Evolutionary conservation across 495 filamentous ascomycete species (phyloP).

Genomic region (Entonaema liquescens): DNA sequence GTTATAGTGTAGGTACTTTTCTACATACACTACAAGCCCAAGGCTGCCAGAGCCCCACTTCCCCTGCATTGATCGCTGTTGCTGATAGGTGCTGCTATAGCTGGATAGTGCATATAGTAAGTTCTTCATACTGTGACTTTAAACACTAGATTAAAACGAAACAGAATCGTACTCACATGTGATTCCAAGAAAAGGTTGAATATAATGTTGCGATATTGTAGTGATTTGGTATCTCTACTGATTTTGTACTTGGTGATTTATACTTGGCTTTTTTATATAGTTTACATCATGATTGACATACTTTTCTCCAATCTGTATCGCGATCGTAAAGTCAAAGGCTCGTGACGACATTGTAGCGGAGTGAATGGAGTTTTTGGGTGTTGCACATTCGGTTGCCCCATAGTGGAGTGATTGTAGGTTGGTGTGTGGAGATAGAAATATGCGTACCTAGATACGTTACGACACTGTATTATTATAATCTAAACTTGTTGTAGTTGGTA

Average conservation of each 20-base stretch:
- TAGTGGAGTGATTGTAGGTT: conserved; percentile 1
- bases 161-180: conserved; percentile 24
- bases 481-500: neutral
- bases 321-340: neutral
- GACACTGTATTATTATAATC: neutral
- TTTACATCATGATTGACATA: neutral
- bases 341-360: conserved; percentile 38
- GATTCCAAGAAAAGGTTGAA: conserved; percentile 21
- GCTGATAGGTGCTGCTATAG: neutral
- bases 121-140: conserved; percentile 10
- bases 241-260: neutral
- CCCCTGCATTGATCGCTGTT: conserved; percentile 31
- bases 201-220: conserved; percentile 3
- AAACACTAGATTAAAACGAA: conserved; percentile 21
- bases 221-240: neutral
- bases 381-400: conserved; percentile 15
- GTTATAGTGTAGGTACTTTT: too few species aligned
- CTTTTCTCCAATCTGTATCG: neutral
- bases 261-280: neutral
- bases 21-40: neutral
- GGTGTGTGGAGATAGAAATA: conserved; percentile 5
- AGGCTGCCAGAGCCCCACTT: conserved; percentile 25
- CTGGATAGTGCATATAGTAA: conserved; percentile 8
- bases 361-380: conserved; percentile 19
- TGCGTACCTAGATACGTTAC: neutral